phyloP scores from a whole-genome alignment of 805 yeast species.

The Cyberlindnera japonica region DNA sequence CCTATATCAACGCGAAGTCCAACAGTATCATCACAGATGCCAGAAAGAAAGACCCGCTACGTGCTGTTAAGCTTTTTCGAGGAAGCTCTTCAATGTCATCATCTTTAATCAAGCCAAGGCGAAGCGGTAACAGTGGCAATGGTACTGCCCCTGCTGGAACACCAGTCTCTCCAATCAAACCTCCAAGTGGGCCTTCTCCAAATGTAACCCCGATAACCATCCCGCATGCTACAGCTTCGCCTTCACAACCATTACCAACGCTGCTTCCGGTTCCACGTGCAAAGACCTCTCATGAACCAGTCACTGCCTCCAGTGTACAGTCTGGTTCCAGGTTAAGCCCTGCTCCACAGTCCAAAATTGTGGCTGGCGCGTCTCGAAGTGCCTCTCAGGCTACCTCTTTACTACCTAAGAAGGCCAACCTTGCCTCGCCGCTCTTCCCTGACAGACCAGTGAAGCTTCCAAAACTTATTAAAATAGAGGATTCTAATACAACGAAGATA shows the following conservation, averaged over 20 bases:
- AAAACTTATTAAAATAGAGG: constrained; percentile 12
- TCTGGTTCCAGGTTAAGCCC: no score
- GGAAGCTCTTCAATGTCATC: background rate
- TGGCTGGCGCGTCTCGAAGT: no score
- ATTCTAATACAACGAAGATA: no score
- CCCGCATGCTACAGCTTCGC: background rate
- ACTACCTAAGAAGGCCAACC: background rate
- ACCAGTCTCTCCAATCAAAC: no score
- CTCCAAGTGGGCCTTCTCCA: no score
- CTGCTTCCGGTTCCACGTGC: background rate
- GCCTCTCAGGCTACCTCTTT: no score
- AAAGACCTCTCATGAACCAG: background rate
- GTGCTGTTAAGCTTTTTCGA: constrained; percentile 5
- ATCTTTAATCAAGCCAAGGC: no score
- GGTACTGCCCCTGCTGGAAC: no score
- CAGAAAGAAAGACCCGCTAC: constrained; percentile 7
- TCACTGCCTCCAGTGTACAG: no score
- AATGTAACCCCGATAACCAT: no score
- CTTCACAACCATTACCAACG: background rate
- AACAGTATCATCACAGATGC: constrained; percentile 8
- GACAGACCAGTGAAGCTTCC: constrained; percentile 10
- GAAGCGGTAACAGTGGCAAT: no score
- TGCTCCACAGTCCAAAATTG: no score
- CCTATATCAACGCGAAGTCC: constrained; percentile 12
- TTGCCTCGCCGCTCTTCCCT: background rate